A percentile compares a stretch with the other conserved stretches of the same genome.
These are phyloP conservation scores for Juncus effusus DNA, from an alignment of 176 grass and related monocot species.

Conservation along the genomic window DNA sequence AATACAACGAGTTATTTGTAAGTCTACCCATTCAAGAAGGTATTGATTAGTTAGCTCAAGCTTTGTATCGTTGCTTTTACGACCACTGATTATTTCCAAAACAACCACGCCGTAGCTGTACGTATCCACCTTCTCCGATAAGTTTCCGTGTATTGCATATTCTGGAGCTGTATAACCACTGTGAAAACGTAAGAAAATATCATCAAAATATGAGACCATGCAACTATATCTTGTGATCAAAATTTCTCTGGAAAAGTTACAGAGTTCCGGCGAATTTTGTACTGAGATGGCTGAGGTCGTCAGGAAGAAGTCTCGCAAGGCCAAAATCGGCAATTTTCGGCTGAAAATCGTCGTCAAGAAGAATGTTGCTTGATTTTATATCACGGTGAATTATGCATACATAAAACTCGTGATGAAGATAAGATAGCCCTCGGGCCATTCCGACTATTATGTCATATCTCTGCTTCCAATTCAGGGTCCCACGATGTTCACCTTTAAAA, in stretches of 20 bases:
- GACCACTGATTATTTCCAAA: conserved; percentile 80
- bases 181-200: conserved; percentile 6
- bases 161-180: conserved; percentile 90
- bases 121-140: conserved; percentile 79
- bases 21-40: conserved; percentile 75
- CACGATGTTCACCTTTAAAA: conserved; percentile 49
- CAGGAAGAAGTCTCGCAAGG: conserved; percentile 66
- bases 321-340: conserved; percentile 81
- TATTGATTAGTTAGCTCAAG: conserved; percentile 60
- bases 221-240: too few relatives aligned
- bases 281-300: conserved; percentile 76
- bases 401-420: conserved; percentile 82
- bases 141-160: conserved; percentile 76
- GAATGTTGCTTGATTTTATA: conserved; percentile 72
- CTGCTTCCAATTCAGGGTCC: conserved; percentile 71
- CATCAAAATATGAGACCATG: not conserved
- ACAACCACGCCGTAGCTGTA: conserved; percentile 75
- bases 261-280: conserved; percentile 86
- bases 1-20: too few relatives aligned
- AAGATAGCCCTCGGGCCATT: conserved; percentile 71
- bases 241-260: conserved; percentile 36
- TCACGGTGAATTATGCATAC: conserved; percentile 88
- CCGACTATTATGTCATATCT: conserved; percentile 71
- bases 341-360: conserved; percentile 72
- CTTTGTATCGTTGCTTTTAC: conserved; percentile 65